phyloP scores from a whole-genome alignment of 108 stramenopile species.

The Licmophora abbreviata region DNA sequence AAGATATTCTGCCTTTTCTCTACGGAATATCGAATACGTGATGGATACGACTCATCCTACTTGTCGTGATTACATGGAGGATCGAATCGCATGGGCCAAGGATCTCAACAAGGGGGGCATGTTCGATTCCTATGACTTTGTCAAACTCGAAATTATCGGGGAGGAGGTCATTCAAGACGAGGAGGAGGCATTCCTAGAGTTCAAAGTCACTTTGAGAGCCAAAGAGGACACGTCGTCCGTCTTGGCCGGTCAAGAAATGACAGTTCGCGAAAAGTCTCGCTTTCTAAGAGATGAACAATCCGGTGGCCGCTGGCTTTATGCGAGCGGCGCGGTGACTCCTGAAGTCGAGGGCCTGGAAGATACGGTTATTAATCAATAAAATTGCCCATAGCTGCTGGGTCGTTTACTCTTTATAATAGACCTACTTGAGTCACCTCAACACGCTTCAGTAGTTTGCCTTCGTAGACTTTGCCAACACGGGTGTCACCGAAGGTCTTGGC shows the following conservation, averaged over 20 bases:
- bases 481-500: slow-evolving; percentile 78
- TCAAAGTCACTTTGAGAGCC: slow-evolving; percentile 10
- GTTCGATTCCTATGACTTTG: slow-evolving; percentile 78
- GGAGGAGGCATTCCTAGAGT: slow-evolving; percentile 48
- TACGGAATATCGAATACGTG: slow-evolving; percentile 41
- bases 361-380: slow-evolving; percentile 22
- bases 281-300: slow-evolving; percentile 34
- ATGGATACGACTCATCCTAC: slow-evolving; percentile 60
- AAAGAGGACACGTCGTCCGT: slow-evolving; percentile 2
- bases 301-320: slow-evolving; percentile 49
- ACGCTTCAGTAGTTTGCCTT: slow-evolving; percentile 72
- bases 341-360: slow-evolving; percentile 48
- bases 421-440: slow-evolving; percentile 72
- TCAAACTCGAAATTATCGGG: slow-evolving; percentile 19
- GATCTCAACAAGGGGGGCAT: slow-evolving; percentile 61
- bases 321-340: slow-evolving; percentile 56
- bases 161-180: slow-evolving; percentile 17
- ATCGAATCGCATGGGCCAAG: slow-evolving; percentile 67
- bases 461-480: slow-evolving; percentile 60
- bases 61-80: slow-evolving; percentile 45
- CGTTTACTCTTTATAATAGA: no score
- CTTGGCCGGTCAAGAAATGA: slow-evolving; percentile 38
- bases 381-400: no score
- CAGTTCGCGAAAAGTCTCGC: slow-evolving; percentile 43
- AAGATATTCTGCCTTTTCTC: slow-evolving; percentile 60